phyloP scores from a whole-genome alignment of 164 flowering plant genomes.

The Magnolia sinica region DNA sequence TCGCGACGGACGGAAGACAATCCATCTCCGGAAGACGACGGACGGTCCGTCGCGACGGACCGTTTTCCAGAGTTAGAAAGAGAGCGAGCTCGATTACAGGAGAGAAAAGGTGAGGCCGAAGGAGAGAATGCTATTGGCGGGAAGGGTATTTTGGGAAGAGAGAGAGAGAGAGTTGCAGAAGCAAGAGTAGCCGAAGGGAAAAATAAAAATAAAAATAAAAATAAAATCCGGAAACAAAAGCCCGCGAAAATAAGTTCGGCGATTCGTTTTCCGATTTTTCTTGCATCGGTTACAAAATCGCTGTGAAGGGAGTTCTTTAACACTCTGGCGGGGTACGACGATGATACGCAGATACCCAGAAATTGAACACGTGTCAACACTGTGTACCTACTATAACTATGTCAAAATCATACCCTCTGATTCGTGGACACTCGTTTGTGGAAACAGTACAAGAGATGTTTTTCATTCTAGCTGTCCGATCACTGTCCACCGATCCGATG shows the following conservation, averaged over 20 bases:
- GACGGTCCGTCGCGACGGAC: not conserved
- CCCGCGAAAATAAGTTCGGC: not conserved
- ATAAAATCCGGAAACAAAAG: not conserved
- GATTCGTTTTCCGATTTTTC: too few species aligned
- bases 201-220: not conserved
- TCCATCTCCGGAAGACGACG: constrained; percentile 6
- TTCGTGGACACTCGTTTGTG: too few species aligned
- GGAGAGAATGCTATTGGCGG: not conserved
- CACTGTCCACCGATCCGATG: too few species aligned
- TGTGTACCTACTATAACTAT: too few species aligned
- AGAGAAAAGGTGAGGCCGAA: not conserved
- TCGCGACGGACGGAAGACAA: not conserved
- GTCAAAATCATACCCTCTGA: too few species aligned
- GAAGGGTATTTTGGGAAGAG: not conserved
- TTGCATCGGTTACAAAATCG: too few species aligned
- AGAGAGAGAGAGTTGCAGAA: not conserved
- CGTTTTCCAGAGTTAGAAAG: not conserved
- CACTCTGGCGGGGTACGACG: too few species aligned
- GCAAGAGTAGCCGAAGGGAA: not conserved
- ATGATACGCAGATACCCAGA: too few species aligned
- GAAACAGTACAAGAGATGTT: too few species aligned
- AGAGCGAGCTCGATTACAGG: not conserved
- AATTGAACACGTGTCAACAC: too few species aligned
- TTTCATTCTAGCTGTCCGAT: too few species aligned
- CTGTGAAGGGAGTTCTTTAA: too few species aligned